Evolutionary conservation across 2,329 filamentous ascomycete genomes (phyloP).

Genomic region (Parasarocladium wereldwijsianum): DNA sequence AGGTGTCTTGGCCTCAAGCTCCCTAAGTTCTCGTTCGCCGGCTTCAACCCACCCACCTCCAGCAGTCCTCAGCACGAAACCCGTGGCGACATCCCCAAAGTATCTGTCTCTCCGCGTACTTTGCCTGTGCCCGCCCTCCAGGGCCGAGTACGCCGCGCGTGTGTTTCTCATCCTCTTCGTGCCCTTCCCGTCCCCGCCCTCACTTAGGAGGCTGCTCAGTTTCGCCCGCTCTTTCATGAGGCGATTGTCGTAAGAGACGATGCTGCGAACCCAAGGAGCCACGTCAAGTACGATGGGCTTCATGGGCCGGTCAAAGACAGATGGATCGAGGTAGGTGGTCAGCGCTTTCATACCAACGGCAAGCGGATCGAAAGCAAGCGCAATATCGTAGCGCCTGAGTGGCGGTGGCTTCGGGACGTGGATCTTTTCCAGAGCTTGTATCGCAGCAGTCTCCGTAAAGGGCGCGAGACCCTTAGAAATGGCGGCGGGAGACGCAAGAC

Average conservation of each 20-base stretch:
- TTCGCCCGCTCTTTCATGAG: constrained; percentile 54
- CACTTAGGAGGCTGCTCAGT: constrained; percentile 46
- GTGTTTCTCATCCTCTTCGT: constrained; percentile 51
- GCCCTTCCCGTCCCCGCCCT: constrained; percentile 36
- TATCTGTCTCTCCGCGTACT: constrained; percentile 57
- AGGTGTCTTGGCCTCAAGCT: too few relatives aligned
- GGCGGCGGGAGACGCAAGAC: constrained; percentile 1
- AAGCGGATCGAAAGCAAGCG: constrained; percentile 46
- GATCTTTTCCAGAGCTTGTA: constrained; percentile 22
- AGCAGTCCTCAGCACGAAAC: constrained; percentile 51
- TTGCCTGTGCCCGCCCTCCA: constrained; percentile 58
- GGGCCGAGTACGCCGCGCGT: constrained; percentile 57
- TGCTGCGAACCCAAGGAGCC: constrained; percentile 78
- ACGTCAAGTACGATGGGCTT: constrained; percentile 57
- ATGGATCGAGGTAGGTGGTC: constrained; percentile 40
- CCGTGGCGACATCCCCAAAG: constrained; percentile 49
- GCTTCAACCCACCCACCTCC: constrained; percentile 23
- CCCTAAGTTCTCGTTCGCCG: too few relatives aligned
- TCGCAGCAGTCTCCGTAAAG: constrained; percentile 18
- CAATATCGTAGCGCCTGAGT: constrained; percentile 36
- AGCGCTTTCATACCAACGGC: constrained; percentile 31
- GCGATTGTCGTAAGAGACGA: constrained; percentile 60
- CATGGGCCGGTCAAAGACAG: constrained; percentile 62
- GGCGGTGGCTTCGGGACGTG: constrained; percentile 14
- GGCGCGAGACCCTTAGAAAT: constrained; percentile 9